Percentiles rank a stretch among this genome's conserved stretches.
Conservation (phyloP, 345 rosid species). For the Ricinus communis region DNA sequence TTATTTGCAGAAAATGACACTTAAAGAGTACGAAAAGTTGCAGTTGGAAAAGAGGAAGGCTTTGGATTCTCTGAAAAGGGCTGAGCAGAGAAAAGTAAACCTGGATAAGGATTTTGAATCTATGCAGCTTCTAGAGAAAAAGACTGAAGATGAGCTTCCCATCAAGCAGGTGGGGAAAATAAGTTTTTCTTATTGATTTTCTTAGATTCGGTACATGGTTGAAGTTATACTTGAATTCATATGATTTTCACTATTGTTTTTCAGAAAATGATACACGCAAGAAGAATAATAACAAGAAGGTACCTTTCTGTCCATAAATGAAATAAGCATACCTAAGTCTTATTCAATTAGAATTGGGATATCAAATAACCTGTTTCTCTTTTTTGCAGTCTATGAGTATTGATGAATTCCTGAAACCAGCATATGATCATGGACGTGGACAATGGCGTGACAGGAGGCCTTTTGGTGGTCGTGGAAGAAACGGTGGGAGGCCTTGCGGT, state of each 20-base stretch:
- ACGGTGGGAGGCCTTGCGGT: background rate
- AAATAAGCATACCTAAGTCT: background rate
- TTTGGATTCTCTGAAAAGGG: slow-evolving; percentile 6
- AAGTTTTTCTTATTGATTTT: background rate
- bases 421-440: background rate
- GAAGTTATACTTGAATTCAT: background rate
- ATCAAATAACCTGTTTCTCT: background rate
- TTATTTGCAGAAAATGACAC: slow-evolving; percentile 14
- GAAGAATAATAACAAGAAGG: slow-evolving; percentile 5
- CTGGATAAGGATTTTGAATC: slow-evolving; percentile 21
- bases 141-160: background rate
- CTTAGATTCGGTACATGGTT: background rate
- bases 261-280: background rate
- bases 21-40: slow-evolving; percentile 17
- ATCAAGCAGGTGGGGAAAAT: background rate
- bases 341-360: background rate
- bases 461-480: background rate
- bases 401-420: slow-evolving; percentile 13
- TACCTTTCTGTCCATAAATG: background rate
- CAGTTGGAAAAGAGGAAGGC: background rate
- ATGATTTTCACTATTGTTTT: background rate
- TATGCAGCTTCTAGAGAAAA: slow-evolving; percentile 17
- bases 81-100: slow-evolving; percentile 4
- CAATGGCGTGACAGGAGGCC: background rate
- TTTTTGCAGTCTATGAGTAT: slow-evolving; percentile 4